Evolutionary conservation across 352 stramenopile genomes (phyloP).

Genomic region (Pythium guiyangense): DNA sequence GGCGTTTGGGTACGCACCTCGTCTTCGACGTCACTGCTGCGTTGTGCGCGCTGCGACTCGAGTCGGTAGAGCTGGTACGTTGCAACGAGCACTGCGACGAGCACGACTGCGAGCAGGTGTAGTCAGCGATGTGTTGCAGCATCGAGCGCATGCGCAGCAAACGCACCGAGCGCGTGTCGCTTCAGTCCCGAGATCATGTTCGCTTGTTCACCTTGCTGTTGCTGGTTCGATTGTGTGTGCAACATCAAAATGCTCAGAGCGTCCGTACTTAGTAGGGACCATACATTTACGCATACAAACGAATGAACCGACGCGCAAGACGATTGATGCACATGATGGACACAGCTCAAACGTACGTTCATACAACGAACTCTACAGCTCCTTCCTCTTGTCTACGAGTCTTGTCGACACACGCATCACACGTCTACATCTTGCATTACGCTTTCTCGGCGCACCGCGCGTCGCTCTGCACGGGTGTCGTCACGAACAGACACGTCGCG

Average conservation of each 20-base stretch:
- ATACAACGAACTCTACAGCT: background rate
- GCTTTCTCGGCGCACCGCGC: conserved; percentile 17
- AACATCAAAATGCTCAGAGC: too few species aligned
- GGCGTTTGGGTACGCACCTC: conserved; percentile 19
- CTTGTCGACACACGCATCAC: background rate
- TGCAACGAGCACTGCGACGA: conserved; percentile 50
- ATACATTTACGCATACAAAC: too few species aligned
- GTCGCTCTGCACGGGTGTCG: conserved; percentile 20
- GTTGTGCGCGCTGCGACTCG: conserved; percentile 33
- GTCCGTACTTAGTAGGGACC: too few species aligned
- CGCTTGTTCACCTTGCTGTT: background rate
- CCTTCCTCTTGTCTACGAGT: background rate
- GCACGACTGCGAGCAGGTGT: conserved; percentile 29
- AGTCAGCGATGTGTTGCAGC: background rate
- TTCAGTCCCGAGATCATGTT: conserved; percentile 10
- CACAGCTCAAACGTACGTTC: too few species aligned
- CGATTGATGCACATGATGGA: too few species aligned
- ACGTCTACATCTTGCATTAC: conserved; percentile 4
- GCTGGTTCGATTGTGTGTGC: background rate
- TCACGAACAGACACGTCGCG: conserved; percentile 43
- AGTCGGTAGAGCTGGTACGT: conserved; percentile 58
- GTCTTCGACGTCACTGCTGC: conserved; percentile 25
- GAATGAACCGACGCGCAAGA: too few species aligned
- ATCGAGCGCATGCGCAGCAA: too few species aligned
- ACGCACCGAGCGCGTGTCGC: conserved; percentile 37